Evolutionary conservation across 148 eudicot genomes (phyloP), one percentile per base, ranked within the genome.

Genomic region (Dysphania ambrosioides): DNA sequence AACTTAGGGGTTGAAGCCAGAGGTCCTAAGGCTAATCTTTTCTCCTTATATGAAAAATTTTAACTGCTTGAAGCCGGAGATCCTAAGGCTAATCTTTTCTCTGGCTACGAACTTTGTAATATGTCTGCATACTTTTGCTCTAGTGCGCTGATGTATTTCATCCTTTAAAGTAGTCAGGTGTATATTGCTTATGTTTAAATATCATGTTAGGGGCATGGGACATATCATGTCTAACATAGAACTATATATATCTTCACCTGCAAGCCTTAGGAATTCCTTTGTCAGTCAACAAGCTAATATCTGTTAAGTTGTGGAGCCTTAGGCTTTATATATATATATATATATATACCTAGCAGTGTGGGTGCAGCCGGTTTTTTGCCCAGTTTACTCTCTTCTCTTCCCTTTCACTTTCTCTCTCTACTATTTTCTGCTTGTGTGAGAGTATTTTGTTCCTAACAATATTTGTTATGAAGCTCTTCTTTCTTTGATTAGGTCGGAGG

Each of bases 401-500:
- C n/a, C n/a, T n/a, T n/a, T n/a, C n/a, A n/a, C n/a, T n/a, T n/a
- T n/a, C n/a, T n/a, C n/a, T n/a, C n/a, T n/a, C n/a, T n/a, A n/a
- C n/a, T n/a, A n/a, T n/a, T n/a, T n/a, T n/a, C n/a, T n/a, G n/a
- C n/a, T n/a, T n/a, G n/a, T n/a, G n/a, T n/a, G n/a, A n/a, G n/a
- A n/a, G n/a, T n/a, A n/a, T n/a, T n/a, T n/a, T n/a, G n/a, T n/a
- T n/a, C n/a, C n/a, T n/a, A n/a, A n/a, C n/a, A 5, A 38, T 58
- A 6, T 61, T 60, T 35, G 12, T 0, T 38, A 19, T 27, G 69
- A 75, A 42, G 68, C 26, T 40, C 65, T 41, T 58, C 12, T 49
- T 13, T 44, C 31, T 75, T 81, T 57, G 32, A 31, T 70, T 77
- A 90, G 99, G 99, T 95, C 6, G 97, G 97, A 65, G 99, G 99